Percentiles rank a stretch among this genome's conserved stretches.
Conservation (phyloP, 2,329 filamentous ascomycete genomes). For the Cryoendolithus antarcticus region DNA sequence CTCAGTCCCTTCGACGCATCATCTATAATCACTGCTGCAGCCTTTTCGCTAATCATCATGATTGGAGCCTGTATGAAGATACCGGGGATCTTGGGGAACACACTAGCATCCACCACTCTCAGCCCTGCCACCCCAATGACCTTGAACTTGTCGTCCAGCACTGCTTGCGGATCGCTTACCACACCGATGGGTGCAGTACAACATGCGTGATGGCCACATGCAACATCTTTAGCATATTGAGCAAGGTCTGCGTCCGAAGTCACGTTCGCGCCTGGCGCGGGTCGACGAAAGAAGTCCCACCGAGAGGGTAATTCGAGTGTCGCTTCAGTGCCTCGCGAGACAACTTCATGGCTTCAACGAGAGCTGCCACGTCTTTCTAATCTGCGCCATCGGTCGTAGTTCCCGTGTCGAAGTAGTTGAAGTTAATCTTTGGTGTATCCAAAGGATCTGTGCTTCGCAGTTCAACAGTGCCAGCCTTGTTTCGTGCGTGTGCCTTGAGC, state of each 20-base stretch:
- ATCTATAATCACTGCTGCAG: slow-evolving; percentile 42
- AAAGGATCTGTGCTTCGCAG: slow-evolving; percentile 50
- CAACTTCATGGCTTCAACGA: slow-evolving; percentile 44
- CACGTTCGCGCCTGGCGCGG: slow-evolving; percentile 30
- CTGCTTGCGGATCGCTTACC: slow-evolving; percentile 41
- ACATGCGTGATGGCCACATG: slow-evolving; percentile 47
- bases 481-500: slow-evolving; percentile 52
- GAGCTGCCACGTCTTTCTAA: slow-evolving; percentile 34
- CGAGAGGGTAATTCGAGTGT: slow-evolving; percentile 1
- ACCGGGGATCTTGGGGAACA: slow-evolving; percentile 45
- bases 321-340: slow-evolving; percentile 29
- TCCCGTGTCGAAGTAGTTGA: slow-evolving; percentile 45
- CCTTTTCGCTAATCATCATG: slow-evolving; percentile 50
- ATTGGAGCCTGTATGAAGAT: slow-evolving; percentile 40
- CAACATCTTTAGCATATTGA: slow-evolving; percentile 36
- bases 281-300: slow-evolving; percentile 13
- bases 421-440: slow-evolving; percentile 50
- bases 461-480: slow-evolving; percentile 47
- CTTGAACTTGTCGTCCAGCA: slow-evolving; percentile 44
- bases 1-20: too few species aligned
- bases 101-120: slow-evolving; percentile 50
- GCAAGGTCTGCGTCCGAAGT: slow-evolving; percentile 33
- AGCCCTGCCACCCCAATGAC: slow-evolving; percentile 44
- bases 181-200: slow-evolving; percentile 45
- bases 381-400: slow-evolving; percentile 16